phyloP scores from a whole-genome alignment of 768 basidiomycete species.

The Collybia nuda region DNA sequence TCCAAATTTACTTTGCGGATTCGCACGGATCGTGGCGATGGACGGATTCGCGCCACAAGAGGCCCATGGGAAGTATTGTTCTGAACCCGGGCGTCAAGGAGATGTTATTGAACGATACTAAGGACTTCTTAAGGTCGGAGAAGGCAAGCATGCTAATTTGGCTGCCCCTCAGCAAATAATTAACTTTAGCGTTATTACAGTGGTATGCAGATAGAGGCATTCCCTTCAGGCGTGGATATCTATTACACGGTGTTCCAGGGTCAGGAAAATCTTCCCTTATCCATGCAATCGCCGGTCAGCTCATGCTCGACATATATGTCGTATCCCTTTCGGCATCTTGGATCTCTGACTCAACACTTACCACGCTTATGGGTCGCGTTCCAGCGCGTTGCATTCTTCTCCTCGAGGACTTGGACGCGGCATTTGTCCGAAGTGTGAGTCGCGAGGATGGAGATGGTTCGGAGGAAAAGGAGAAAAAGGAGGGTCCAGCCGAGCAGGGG shows the following conservation, averaged over 20 bases:
- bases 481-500: constrained; percentile 22
- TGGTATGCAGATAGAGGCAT: constrained; percentile 96
- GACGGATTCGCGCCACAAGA: constrained; percentile 85
- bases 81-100: constrained; percentile 88
- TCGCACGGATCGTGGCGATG: constrained; percentile 86
- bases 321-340: constrained; percentile 83
- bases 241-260: constrained; percentile 82
- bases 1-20: constrained; percentile 90
- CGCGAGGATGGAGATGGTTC: constrained; percentile 50
- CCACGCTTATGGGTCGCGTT: constrained; percentile 83
- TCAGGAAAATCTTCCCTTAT: constrained; percentile 87
- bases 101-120: constrained; percentile 79
- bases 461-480: constrained; percentile 29
- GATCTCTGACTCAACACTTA: constrained; percentile 87
- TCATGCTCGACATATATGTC: constrained; percentile 91
- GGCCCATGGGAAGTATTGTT: constrained; percentile 86
- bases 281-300: constrained; percentile 83
- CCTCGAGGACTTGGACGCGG: constrained; percentile 89
- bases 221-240: constrained; percentile 86
- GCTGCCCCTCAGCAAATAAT: not conserved
- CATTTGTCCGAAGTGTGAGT: constrained; percentile 74
- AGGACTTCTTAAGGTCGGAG: constrained; percentile 82
- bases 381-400: constrained; percentile 84
- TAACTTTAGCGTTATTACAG: constrained; percentile 27
- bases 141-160: constrained; percentile 43